Percentiles rank a stretch among this genome's conserved stretches.
Conservation (phyloP, 2,329 filamentous ascomycete species). For the Thielaviopsis musarum region DNA sequence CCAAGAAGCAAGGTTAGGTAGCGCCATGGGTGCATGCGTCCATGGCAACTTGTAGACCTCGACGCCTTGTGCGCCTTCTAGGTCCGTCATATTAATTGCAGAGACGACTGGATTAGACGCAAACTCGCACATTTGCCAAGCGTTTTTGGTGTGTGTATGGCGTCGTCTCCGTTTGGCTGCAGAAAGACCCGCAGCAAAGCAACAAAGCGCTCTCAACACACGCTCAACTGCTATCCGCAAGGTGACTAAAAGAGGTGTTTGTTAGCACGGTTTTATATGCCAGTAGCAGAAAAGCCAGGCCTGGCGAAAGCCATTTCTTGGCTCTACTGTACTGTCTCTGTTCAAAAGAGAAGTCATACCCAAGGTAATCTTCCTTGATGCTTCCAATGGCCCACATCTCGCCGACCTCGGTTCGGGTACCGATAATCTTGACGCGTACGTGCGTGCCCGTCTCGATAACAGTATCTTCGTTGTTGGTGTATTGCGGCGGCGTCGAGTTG, state of each 20-base stretch:
- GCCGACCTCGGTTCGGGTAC: constrained; percentile 81
- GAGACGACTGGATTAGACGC: too few species aligned
- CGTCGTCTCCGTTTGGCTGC: background rate
- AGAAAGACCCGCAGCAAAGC: background rate
- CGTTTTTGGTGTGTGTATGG: background rate
- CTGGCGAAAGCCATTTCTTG: too few species aligned
- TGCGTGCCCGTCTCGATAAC: constrained; percentile 89
- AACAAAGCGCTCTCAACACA: background rate
- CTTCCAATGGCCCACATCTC: constrained; percentile 95
- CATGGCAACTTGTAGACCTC: too few species aligned
- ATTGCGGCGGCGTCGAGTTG: constrained; percentile 91
- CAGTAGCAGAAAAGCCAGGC: background rate
- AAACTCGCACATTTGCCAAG: too few species aligned
- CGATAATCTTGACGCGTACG: constrained; percentile 85
- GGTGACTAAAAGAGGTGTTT: constrained; percentile 3
- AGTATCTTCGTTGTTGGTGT: constrained; percentile 86
- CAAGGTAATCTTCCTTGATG: constrained; percentile 72
- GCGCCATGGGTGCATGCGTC: too few species aligned
- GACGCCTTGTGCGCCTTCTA: background rate
- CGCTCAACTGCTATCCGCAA: constrained; percentile 9
- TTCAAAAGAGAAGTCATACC: constrained; percentile 24
- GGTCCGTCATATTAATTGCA: background rate
- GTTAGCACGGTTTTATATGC: background rate
- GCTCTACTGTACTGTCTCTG: too few species aligned
- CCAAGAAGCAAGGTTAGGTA: too few species aligned